phyloP scores from a whole-genome alignment of 495 filamentous ascomycete genomes.

The Penicillium dipodomyicola region DNA sequence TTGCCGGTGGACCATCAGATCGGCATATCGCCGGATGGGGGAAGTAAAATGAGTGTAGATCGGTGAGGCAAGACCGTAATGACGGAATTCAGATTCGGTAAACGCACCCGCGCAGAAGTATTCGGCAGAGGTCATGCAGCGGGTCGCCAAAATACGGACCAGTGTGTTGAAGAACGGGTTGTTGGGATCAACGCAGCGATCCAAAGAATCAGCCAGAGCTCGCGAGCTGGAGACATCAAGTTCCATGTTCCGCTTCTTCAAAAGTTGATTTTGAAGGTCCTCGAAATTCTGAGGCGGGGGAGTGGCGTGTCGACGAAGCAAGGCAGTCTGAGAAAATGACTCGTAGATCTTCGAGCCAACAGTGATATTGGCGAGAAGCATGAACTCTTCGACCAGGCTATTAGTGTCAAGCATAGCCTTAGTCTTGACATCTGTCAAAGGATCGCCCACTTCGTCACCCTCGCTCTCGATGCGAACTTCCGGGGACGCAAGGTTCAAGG shows the following conservation, averaged over 20 bases:
- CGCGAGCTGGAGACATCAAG: slow-evolving; percentile 81
- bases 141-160: slow-evolving; percentile 91
- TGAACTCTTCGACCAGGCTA: slow-evolving; percentile 97
- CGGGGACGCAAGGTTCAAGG: slow-evolving; percentile 89
- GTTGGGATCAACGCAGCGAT: slow-evolving; percentile 72
- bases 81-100: slow-evolving; percentile 87
- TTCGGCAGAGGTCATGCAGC: slow-evolving; percentile 98
- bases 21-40: slow-evolving; percentile 94
- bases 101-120: slow-evolving; percentile 96
- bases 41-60: slow-evolving; percentile 99
- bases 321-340: slow-evolving; percentile 89
- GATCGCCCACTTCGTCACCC: slow-evolving; percentile 93
- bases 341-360: slow-evolving; percentile 85
- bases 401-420: slow-evolving; percentile 94
- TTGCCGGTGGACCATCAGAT: slow-evolving; percentile 89
- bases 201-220: slow-evolving; percentile 86
- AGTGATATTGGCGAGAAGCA: slow-evolving; percentile 95
- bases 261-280: slow-evolving; percentile 82
- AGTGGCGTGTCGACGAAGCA: slow-evolving; percentile 86
- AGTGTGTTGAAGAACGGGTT: slow-evolving; percentile 99
- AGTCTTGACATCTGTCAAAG: slow-evolving; percentile 85
- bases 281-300: slow-evolving; percentile 96
- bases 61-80: slow-evolving; percentile 91
- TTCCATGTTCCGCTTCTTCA: slow-evolving; percentile 75
- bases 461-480: slow-evolving; percentile 94